Evolutionary conservation across 345 rosid genomes (phyloP), one percentile per base, ranked within the genome.

Genomic region (Erysimum cheiranthoides): DNA sequence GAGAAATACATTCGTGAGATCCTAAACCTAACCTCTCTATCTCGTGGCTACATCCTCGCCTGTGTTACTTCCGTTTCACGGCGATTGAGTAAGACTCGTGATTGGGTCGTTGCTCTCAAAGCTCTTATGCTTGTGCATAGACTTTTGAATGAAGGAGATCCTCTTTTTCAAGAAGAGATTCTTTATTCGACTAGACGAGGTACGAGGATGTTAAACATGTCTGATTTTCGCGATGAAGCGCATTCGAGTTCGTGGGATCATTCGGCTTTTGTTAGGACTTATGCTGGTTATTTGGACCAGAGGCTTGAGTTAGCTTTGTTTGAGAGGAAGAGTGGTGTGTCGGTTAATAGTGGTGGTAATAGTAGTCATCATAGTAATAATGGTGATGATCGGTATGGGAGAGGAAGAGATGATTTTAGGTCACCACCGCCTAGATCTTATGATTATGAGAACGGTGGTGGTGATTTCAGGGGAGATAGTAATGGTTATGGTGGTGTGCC

Each of bases 161-260:
- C 84, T 2, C 31, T 86, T 52, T 85, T 92, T 56, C 86, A 85
- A 3, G 99, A 95, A 42, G 98, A 91, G 87, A 84, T 93, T 42
- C 72, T 87, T 51, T 83, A 78, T 72, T 85, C 95, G 0, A 85
- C 98, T 0, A 85, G 89, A 82, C 80, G 86, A 60, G 98, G 98
- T 28, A 78, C 87, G 56, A 77, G 97, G 84, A 62, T 91, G 65
- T 79, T 93, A 73, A 93, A 93, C 70, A 79, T 93, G 93, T 79
- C 94, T 1, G 96, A 86, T 80, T 93, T 93, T 45, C 81, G 91
- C 11, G 98, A 93, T 10, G 97, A 90, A 82, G 97, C 97, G 0
- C 99, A 95, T 82, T 95, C 99, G 11, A 90, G 84, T 66, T 90
- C 97, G 0, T 95, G 97, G 99, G 97, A 95, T 79, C 91, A 92